Base-by-base conservation (phyloP, 202 grass and related monocot genomes). In the Setaria italica region DNA sequence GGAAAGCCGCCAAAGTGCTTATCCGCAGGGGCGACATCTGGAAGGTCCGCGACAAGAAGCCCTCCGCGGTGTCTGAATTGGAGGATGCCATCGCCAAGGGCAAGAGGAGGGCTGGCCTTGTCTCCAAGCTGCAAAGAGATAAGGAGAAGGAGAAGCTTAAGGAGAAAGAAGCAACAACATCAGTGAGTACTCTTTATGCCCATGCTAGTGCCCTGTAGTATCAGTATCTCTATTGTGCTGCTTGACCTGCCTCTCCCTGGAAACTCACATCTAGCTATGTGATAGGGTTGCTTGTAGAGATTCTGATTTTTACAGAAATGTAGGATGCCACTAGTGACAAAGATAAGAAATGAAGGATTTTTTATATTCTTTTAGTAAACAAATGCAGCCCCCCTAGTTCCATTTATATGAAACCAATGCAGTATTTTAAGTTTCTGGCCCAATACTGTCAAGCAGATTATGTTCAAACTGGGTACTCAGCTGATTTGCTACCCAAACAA, bases 1-100 rank as follows among this genome's bases (percentile, higher is more conserved):
- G 97, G 97, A 99, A 94, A 70, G 83, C 85, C 0, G 79, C 84
- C 45, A 99, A 99, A 85, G 37, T 97, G 72, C 88, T 99, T 12
- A 72, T 92, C 75, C 90, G 93, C 74, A 94, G 84, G 64, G 97
- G 90, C 15, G 29, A 74, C 34, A 29, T 53, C 49, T 97, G 92
- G 90, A 99, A 97, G 90, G 59, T 97, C 10, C 73, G 78, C 3
- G 81, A 91, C 77, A 92, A 87, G 80, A 89, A 90, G 70, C 29
- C 56, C 1, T 86, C 50, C 2, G 39, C 0, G 16, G 32, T 76
- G 30, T 84, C 82, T 42, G 86, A 85, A 16, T 53, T 47, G 11
- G 89, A 87, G 82, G 83, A 82, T 87, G 68, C 67, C 80, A 68
- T 87, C 17, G 51, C 19, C 70, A 90, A 82, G 87, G 83, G 88